Conservation (phyloP, 2,329 filamentous ascomycete genomes). For the Hymenoscyphus repandus region DNA sequence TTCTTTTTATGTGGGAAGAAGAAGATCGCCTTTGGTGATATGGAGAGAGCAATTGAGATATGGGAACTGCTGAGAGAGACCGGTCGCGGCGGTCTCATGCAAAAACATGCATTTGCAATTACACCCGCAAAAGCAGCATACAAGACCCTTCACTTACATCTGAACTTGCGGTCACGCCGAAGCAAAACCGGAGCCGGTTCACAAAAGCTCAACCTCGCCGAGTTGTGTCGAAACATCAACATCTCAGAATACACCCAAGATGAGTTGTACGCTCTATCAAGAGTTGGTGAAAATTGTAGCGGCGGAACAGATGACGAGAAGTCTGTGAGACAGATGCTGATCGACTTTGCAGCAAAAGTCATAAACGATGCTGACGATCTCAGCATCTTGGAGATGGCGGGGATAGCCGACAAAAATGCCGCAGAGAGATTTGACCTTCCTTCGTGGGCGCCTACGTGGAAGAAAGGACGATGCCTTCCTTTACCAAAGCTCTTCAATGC, state of each 20-base stretch:
- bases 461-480: not conserved
- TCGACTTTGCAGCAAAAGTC: slow-evolving; percentile 3
- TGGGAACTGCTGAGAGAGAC: slow-evolving; percentile 1
- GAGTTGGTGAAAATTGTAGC: not conserved
- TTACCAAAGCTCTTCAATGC: slow-evolving; percentile 3
- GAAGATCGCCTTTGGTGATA: slow-evolving; percentile 2
- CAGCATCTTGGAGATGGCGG: slow-evolving; percentile 1
- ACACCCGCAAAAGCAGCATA: slow-evolving; percentile 1
- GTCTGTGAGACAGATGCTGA: slow-evolving; percentile 3
- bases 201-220: not conserved
- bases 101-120: not conserved
- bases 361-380: slow-evolving; percentile 5
- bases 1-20: slow-evolving; percentile 1
- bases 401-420: not conserved
- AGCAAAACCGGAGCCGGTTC: not conserved
- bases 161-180: not conserved
- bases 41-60: slow-evolving; percentile 2
- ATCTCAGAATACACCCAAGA: slow-evolving; percentile 3
- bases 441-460: slow-evolving; percentile 7
- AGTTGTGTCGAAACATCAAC: slow-evolving; percentile 1
- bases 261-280: slow-evolving; percentile 1
- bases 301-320: not conserved
- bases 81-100: not conserved
- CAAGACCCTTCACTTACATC: not conserved
- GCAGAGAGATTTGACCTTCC: slow-evolving; percentile 4